These are phyloP conservation scores for Eurotiales sp. DNA, from an alignment of 2,329 filamentous ascomycete species.

Conservation along the genomic window DNA sequence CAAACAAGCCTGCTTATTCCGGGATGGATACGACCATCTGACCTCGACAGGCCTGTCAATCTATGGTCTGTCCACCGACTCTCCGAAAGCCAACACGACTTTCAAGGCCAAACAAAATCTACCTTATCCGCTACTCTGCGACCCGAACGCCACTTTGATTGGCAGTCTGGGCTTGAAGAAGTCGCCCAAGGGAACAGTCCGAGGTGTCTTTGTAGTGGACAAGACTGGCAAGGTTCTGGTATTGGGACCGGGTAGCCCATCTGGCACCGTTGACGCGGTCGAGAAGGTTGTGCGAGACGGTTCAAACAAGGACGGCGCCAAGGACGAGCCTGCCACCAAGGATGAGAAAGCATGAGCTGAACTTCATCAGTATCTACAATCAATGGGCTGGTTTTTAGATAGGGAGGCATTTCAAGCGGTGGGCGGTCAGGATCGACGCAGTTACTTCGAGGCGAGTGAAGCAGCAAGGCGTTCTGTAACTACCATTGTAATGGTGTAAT, in stretches of 20 bases:
- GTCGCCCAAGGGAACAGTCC: conserved; percentile 69
- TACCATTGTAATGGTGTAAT: not conserved
- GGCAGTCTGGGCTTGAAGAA: conserved; percentile 87
- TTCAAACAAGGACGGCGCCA: conserved; percentile 16
- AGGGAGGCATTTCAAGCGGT: not conserved
- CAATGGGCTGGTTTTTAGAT: not conserved
- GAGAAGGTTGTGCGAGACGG: conserved; percentile 62
- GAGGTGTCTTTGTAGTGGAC: conserved; percentile 84
- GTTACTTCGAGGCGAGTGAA: too few species aligned
- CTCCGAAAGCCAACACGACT: conserved; percentile 83
- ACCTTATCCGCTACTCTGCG: conserved; percentile 83
- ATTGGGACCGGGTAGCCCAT: conserved; percentile 70
- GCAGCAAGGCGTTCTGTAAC: not conserved
- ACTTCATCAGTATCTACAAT: not conserved
- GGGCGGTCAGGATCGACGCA: too few species aligned
- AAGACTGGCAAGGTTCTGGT: conserved; percentile 78
- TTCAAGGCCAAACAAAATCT: conserved; percentile 92
- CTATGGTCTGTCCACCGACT: conserved; percentile 85
- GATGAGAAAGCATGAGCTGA: conserved; percentile 1
- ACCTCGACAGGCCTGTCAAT: conserved; percentile 77
- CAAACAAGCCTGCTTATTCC: conserved; percentile 88
- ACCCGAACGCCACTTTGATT: conserved; percentile 71
- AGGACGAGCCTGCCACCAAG: conserved; percentile 13
- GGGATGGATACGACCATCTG: conserved; percentile 74
- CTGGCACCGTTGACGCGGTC: conserved; percentile 72